These are phyloP conservation scores for Carex cristatella DNA, from an alignment of 176 grass and related monocot species.

Conservation along the genomic window DNA sequence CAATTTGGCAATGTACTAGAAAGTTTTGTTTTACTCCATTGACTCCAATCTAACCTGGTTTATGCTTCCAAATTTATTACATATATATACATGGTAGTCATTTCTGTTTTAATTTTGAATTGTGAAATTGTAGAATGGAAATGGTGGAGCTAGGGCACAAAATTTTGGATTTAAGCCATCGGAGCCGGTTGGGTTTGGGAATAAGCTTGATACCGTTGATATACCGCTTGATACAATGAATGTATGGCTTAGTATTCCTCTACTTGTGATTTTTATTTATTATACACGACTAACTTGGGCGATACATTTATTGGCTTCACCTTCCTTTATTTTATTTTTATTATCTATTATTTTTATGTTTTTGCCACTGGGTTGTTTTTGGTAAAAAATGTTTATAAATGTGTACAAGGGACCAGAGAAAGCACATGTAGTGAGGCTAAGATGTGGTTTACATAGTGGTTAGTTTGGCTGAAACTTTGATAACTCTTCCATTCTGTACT, in stretches of 20 bases:
- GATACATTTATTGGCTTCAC: neutral
- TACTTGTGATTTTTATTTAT: neutral
- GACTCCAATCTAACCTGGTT: neutral
- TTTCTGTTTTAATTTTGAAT: constrained; percentile 25
- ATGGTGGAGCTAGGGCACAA: constrained; percentile 29
- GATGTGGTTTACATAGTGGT: neutral
- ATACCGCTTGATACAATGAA: constrained; percentile 64
- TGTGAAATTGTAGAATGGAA: constrained; percentile 51
- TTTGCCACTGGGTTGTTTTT: neutral
- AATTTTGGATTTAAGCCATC: constrained; percentile 43
- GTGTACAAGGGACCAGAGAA: neutral
- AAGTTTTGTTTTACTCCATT: neutral
- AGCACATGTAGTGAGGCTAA: neutral
- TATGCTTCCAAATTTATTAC: neutral
- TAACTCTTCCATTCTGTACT: neutral
- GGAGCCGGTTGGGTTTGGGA: constrained; percentile 42
- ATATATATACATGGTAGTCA: neutral
- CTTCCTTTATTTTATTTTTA: neutral
- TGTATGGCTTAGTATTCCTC: constrained; percentile 33
- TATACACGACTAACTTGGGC: neutral
- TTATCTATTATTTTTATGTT: neutral
- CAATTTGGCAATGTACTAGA: neutral
- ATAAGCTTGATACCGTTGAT: constrained; percentile 47
- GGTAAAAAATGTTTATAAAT: neutral
- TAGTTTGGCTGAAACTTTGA: neutral